phyloP scores from a whole-genome alignment of 2,329 filamentous ascomycete species.

The Cucurbitaria berberidis region DNA sequence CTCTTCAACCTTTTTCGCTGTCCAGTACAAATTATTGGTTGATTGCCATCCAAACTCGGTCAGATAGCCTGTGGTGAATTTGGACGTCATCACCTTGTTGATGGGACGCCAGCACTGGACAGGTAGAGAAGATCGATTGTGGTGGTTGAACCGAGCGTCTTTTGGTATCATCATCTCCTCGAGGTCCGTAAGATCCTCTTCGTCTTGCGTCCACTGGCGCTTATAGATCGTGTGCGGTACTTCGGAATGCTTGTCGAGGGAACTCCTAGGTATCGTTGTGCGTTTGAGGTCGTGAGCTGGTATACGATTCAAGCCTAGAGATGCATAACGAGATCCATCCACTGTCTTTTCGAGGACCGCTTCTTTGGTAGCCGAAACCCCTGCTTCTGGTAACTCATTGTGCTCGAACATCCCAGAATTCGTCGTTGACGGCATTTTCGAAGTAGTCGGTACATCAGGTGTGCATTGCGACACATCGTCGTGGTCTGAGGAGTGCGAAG shows the following conservation, averaged over 20 bases:
- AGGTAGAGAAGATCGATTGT: background rate
- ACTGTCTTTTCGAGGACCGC: no score
- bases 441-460: no score
- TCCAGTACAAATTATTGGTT: background rate
- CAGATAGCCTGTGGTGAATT: background rate
- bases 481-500: no score
- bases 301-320: background rate
- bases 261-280: no score
- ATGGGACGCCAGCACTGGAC: background rate
- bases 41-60: background rate
- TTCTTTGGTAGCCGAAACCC: no score
- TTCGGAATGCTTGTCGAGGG: no score
- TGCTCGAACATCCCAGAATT: no score
- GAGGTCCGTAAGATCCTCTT: background rate
- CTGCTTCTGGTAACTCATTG: no score
- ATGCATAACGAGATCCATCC: background rate
- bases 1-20: background rate
- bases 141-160: background rate
- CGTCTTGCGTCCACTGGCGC: background rate
- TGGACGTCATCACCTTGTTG: background rate
- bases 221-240: background rate
- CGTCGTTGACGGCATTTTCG: no score
- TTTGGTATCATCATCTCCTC: background rate
- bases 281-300: no score
- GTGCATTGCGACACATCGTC: no score